Conservation (phyloP, 257 asterid genomes). For the Salvia splendens region DNA sequence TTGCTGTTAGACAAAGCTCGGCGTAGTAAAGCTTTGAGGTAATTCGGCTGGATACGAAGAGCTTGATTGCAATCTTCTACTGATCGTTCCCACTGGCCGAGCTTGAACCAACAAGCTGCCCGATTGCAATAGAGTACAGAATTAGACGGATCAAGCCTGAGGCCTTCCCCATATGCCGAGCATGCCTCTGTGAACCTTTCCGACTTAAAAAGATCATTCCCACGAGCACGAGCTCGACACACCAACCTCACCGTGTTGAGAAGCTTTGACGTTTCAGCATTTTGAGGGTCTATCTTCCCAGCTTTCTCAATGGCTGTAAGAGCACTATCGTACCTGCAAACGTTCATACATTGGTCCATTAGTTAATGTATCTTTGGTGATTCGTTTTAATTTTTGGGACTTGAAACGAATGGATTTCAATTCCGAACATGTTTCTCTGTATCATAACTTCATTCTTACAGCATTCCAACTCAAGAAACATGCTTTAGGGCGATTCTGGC, state of each 20-base stretch:
- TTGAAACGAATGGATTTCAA: neutral
- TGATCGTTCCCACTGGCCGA: slow-evolving; percentile 71
- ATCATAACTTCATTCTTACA: too few relatives aligned
- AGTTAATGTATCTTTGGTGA: neutral
- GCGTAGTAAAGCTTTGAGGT: slow-evolving; percentile 79
- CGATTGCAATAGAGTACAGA: slow-evolving; percentile 85
- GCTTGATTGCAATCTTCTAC: slow-evolving; percentile 86
- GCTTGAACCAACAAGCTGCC: slow-evolving; percentile 95
- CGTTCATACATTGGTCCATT: neutral
- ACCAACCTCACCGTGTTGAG: slow-evolving; percentile 58
- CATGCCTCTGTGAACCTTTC: slow-evolving; percentile 91
- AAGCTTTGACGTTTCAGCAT: slow-evolving; percentile 50
- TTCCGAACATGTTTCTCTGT: neutral
- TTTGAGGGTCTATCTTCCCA: slow-evolving; percentile 57
- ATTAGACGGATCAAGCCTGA: slow-evolving; percentile 66
- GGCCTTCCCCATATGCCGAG: slow-evolving; percentile 85
- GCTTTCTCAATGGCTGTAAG: slow-evolving; percentile 65
- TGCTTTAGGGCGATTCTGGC: too few relatives aligned
- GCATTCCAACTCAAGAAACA: too few relatives aligned
- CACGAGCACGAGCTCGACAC: slow-evolving; percentile 78
- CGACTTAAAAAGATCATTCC: slow-evolving; percentile 77
- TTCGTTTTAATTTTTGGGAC: neutral
- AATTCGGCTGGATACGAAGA: slow-evolving; percentile 71
- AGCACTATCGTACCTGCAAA: slow-evolving; percentile 76
- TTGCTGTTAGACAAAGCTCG: slow-evolving; percentile 81